phyloP scores from a whole-genome alignment of 768 basidiomycete species.

The Rhizopogon rudus region DNA sequence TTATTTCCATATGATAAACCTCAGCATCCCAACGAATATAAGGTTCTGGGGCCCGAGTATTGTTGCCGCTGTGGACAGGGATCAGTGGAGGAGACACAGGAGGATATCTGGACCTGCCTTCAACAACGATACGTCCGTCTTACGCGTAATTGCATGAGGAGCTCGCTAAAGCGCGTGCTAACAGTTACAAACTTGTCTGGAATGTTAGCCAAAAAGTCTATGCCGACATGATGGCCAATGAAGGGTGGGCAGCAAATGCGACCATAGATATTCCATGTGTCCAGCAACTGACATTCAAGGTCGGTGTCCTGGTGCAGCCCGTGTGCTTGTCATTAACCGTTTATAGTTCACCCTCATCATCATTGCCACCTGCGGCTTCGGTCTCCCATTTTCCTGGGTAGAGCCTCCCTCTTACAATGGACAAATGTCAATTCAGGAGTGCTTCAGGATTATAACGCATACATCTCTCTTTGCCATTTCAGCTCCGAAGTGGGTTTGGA shows the following conservation, averaged over 20 bases:
- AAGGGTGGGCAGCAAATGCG: constrained; percentile 15
- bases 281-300: constrained; percentile 17
- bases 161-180: background rate
- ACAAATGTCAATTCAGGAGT: constrained; percentile 17
- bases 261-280: constrained; percentile 11
- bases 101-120: constrained; percentile 17
- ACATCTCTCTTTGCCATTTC: constrained; percentile 10
- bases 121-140: constrained; percentile 18
- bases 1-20: background rate
- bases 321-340: background rate
- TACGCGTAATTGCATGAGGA: background rate
- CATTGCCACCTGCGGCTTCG: constrained; percentile 19
- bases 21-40: background rate
- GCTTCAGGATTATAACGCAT: constrained; percentile 11
- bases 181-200: constrained; percentile 20
- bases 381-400: constrained; percentile 18
- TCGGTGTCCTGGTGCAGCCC: background rate
- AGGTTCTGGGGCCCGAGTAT: constrained; percentile 18
- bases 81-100: constrained; percentile 18
- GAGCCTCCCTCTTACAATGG: constrained; percentile 9
- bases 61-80: constrained; percentile 3
- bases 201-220: constrained; percentile 13
- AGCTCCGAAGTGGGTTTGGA: constrained; percentile 19
- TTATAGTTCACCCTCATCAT: constrained; percentile 16
- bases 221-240: constrained; percentile 11